Base-by-base conservation (phyloP, 345 rosid genomes). In the Carallia brachiata region DNA sequence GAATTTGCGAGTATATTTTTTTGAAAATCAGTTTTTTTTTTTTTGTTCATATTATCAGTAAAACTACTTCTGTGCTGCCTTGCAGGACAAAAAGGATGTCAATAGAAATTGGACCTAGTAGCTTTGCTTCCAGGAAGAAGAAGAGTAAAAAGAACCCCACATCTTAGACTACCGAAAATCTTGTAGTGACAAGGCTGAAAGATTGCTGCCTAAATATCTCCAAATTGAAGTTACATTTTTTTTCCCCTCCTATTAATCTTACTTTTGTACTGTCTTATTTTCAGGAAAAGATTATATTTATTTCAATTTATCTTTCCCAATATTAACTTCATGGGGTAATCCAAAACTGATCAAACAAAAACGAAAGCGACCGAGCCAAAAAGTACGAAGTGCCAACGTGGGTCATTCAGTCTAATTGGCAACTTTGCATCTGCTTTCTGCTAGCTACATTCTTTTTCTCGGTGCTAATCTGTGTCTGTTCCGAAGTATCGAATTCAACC, bases 51-150 rank as follows among this genome's bases (percentile, higher is more conserved):
- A 19, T 69, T 67, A n/a, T 39, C 47, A 32, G 44, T 28, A 32
- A 17, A 61, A 8, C 18, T 17, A 16, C 13, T 65, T 5, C 13
- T 48, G 2, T 27, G 56, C 59, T 66, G 6, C 6, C 65, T 63
- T 68, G 70, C 86, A 94, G 98, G 77, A 83, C 96, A 60, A 94
- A 91, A 81, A 85, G 97, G 76, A 77, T 86, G 89, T 78, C 93
- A 0, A 83, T 84, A 61, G 94, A 87, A 82, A 78, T 84, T n/a
- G 94, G 90, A 74, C 88, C 94, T 18, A 84, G 71, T 55, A 73
- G 77, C 86, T 82, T 78, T 82, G 90, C 91, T 52, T 82, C 91
- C 0, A 86, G 89, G 80, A 94, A 91, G 87, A 94, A 90, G 85
- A 94, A 87, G 84, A 81, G 80, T 63, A 88, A 69, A 80, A 88